These are phyloP conservation scores for Friedmanniomyces endolithicus DNA, from an alignment of 495 filamentous ascomycete genomes.

Conservation along the genomic window DNA sequence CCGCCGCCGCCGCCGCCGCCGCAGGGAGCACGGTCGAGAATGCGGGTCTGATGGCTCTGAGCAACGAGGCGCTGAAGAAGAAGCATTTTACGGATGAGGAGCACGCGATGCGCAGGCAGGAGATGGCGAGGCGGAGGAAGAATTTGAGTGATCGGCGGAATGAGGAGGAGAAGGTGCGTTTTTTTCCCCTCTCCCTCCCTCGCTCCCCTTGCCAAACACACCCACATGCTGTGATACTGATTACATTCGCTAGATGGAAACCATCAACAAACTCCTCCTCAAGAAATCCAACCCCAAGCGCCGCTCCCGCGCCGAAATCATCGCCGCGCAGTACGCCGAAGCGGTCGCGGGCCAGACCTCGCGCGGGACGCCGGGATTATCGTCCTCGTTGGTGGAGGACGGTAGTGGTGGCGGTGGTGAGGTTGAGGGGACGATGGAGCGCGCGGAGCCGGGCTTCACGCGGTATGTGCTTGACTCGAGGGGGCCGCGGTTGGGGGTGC, in stretches of 20 bases:
- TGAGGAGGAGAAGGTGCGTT: constrained; percentile 86
- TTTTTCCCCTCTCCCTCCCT: not conserved
- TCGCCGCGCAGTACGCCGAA: constrained; percentile 42
- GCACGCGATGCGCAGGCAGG: constrained; percentile 82
- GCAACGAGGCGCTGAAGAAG: constrained; percentile 89
- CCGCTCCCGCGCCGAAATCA: constrained; percentile 40
- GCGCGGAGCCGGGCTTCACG: constrained; percentile 55
- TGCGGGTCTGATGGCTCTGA: constrained; percentile 65
- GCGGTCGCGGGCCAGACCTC: constrained; percentile 36
- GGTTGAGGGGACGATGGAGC: constrained; percentile 33
- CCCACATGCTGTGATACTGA: not conserved
- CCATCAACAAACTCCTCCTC: constrained; percentile 90
- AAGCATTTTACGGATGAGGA: constrained; percentile 89
- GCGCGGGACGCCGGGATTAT: constrained; percentile 22
- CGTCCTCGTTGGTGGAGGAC: not conserved
- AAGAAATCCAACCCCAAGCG: constrained; percentile 91
- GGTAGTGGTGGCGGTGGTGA: not conserved
- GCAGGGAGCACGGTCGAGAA: constrained; percentile 37
- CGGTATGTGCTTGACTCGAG: constrained; percentile 70
- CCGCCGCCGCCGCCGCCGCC: constrained; percentile 59
- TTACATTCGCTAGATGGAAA: constrained; percentile 61
- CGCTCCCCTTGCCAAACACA: no score
- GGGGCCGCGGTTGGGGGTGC: constrained; percentile 54
- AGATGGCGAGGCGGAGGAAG: constrained; percentile 90
- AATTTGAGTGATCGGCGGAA: constrained; percentile 97